Conservation (phyloP, 805 yeast species). For the Yueomyces sp. region DNA sequence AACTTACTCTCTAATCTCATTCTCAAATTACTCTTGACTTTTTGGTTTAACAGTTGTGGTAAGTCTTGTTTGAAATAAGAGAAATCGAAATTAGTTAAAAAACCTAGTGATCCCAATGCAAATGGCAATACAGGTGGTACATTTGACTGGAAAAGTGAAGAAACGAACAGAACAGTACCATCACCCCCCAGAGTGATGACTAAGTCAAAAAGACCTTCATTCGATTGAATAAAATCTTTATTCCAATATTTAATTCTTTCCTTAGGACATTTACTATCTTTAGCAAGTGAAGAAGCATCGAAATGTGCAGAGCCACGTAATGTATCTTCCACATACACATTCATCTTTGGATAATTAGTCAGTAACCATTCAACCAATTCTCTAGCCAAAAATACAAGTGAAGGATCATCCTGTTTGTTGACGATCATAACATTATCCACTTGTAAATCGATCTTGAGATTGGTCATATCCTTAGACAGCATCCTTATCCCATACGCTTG, state of each 20-base stretch:
- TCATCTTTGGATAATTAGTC: constrained; percentile 24
- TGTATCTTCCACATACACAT: constrained; percentile 63
- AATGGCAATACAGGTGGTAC: constrained; percentile 91
- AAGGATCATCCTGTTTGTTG: constrained; percentile 81
- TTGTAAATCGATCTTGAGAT: constrained; percentile 59
- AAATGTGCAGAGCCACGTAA: constrained; percentile 52
- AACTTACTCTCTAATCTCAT: constrained; percentile 84
- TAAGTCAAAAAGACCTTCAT: constrained; percentile 47
- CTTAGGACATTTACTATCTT: constrained; percentile 31
- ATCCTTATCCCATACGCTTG: constrained; percentile 72
- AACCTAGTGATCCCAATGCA: constrained; percentile 84
- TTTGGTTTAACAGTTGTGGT: constrained; percentile 45
- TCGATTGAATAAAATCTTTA: constrained; percentile 34
- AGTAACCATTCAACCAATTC: constrained; percentile 73
- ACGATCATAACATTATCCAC: constrained; percentile 65
- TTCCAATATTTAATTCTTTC: constrained; percentile 53
- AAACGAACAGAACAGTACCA: constrained; percentile 85
- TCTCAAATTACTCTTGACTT: constrained; percentile 66
- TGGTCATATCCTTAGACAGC: constrained; percentile 56
- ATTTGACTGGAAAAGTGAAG: constrained; percentile 66
- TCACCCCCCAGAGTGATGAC: constrained; percentile 92
- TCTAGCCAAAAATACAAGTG: constrained; percentile 59
- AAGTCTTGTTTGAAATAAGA: constrained; percentile 54
- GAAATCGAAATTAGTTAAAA: constrained; percentile 74
- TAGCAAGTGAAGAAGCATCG: constrained; percentile 38